phyloP scores from a whole-genome alignment of 345 rosid genomes.

The Crucihimalaya himalaica region DNA sequence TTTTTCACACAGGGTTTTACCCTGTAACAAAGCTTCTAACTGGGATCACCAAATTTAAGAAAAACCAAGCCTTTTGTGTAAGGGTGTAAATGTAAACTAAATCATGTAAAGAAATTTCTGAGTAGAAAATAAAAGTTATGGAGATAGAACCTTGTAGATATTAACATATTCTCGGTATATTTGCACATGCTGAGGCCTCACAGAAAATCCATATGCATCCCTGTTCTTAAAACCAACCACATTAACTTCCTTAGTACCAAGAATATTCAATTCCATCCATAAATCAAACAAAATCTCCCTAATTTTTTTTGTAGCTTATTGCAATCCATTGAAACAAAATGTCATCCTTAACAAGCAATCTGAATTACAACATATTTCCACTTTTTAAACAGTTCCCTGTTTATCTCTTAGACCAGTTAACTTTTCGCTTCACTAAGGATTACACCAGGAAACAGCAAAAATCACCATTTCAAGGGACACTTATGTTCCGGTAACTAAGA shows the following conservation, averaged over 20 bases:
- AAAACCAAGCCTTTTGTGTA: background rate
- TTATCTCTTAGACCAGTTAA: background rate
- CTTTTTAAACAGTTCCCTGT: background rate
- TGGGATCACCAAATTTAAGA: background rate
- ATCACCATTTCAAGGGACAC: background rate
- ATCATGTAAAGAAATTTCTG: background rate
- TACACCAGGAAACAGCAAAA: background rate
- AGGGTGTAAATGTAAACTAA: background rate
- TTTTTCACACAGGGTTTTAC: background rate
- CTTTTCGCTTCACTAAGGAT: background rate
- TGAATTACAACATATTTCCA: background rate
- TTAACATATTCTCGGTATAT: constrained; percentile 86
- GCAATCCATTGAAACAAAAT: constrained; percentile 1
- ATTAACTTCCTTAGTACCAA: constrained; percentile 15
- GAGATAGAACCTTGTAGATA: constrained; percentile 79
- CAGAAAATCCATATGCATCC: constrained; percentile 98
- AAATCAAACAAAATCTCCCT: background rate
- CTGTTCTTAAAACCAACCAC: constrained; percentile 46
- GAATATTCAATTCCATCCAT: constrained; percentile 13
- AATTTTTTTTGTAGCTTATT: background rate
- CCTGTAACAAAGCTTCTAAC: background rate
- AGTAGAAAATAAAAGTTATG: background rate
- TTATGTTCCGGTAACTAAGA: background rate
- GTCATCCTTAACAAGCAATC: background rate
- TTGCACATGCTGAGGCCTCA: constrained; percentile 93